Conservation (phyloP, 352 stramenopile species). For the Phytophthora pini region DNA sequence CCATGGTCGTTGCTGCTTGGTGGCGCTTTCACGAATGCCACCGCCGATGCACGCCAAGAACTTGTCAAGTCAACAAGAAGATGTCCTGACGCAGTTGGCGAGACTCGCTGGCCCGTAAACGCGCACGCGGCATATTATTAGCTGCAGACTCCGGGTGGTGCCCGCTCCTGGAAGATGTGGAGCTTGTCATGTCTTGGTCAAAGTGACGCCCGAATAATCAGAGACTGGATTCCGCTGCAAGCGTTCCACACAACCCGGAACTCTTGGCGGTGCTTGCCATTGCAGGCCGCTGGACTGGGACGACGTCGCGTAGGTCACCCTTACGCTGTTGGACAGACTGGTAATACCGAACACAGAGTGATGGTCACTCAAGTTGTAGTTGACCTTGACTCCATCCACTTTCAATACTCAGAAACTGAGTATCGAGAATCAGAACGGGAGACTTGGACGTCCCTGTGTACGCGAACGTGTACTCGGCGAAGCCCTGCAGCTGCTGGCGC, state of each 20-base stretch:
- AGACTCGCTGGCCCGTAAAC: conserved; percentile 2
- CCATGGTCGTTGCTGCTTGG: conserved; percentile 23
- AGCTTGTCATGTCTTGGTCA: background rate
- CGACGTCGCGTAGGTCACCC: conserved; percentile 80
- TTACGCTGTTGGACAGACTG: conserved; percentile 51
- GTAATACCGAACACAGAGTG: conserved; percentile 71
- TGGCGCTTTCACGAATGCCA: conserved; percentile 17
- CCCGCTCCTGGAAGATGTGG: conserved; percentile 4
- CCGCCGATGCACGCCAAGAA: background rate
- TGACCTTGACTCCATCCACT: conserved; percentile 51
- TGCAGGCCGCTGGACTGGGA: conserved; percentile 75
- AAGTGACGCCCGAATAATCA: too few relatives aligned
- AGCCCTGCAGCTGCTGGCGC: conserved; percentile 56
- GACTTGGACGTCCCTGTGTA: conserved; percentile 29
- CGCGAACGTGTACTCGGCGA: conserved; percentile 84
- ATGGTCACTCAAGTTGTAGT: conserved; percentile 59
- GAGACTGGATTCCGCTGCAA: too few relatives aligned
- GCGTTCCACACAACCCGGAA: too few relatives aligned
- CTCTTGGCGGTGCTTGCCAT: conserved; percentile 49
- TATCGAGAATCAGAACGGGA: conserved; percentile 81
- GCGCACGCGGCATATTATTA: background rate
- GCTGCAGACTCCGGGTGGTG: background rate
- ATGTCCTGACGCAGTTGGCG: conserved; percentile 15
- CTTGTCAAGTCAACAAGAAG: conserved; percentile 26
- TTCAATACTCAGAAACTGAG: conserved; percentile 75